Conservation (phyloP, 2,329 filamentous ascomycete genomes). For the Penicillium sp. region DNA sequence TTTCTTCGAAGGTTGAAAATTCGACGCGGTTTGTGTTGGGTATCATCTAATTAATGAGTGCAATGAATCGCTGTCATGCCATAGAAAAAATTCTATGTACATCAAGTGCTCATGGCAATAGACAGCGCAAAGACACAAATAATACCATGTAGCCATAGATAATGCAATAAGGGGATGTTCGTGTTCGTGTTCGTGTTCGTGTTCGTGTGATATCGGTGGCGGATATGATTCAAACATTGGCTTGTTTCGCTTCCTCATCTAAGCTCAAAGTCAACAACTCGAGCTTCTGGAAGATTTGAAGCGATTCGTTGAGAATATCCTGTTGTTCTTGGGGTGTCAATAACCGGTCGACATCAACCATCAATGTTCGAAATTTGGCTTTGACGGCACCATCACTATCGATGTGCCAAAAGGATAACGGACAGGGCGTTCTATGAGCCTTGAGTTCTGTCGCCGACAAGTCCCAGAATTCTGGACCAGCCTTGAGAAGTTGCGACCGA, state of each 20-base stretch:
- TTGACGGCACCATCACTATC: constrained; percentile 4
- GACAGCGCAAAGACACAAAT: background rate
- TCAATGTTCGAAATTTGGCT: constrained; percentile 1
- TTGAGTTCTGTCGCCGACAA: constrained; percentile 8
- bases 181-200: too few species aligned
- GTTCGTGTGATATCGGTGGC: background rate
- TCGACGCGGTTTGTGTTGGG: background rate
- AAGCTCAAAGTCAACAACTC: constrained; percentile 5
- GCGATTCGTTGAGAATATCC: constrained; percentile 11
- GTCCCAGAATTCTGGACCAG: constrained; percentile 13
- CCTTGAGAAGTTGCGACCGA: constrained; percentile 8
- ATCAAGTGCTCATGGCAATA: background rate
- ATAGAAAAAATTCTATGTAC: background rate
- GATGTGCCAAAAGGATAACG: constrained; percentile 15
- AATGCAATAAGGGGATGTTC: background rate
- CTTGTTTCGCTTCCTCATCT: constrained; percentile 5
- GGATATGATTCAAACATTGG: background rate
- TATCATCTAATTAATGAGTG: background rate
- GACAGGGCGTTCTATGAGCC: constrained; percentile 2
- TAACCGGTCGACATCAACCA: background rate
- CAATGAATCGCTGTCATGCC: background rate
- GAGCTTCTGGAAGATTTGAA: constrained; percentile 6
- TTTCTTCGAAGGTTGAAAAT: background rate
- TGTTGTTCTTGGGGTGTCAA: constrained; percentile 8
- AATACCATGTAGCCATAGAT: background rate